These are phyloP conservation scores for Cordyceps javanica DNA, from an alignment of 2,329 filamentous ascomycete genomes.

Conservation along the genomic window DNA sequence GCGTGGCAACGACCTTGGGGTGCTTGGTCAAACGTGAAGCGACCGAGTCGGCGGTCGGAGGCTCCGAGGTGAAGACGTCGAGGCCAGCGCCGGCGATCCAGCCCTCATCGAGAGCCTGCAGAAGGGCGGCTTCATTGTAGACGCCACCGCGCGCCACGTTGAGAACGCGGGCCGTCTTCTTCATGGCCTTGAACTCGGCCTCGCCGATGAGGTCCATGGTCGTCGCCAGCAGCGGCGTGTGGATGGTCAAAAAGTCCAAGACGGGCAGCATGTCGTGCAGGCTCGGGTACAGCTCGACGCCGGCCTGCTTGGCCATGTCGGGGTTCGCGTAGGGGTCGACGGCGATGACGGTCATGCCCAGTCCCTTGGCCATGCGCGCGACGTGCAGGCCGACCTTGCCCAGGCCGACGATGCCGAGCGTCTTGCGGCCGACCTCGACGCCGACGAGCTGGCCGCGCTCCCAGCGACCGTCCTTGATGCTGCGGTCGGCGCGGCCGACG, in stretches of 20 bases:
- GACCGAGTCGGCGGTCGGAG: constrained; percentile 47
- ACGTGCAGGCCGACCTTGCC: constrained; percentile 82
- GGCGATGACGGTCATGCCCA: constrained; percentile 70
- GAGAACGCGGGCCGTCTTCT: constrained; percentile 63
- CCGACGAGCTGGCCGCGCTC: constrained; percentile 69
- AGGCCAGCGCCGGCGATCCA: constrained; percentile 71
- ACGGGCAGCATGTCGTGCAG: constrained; percentile 55
- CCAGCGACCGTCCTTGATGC: constrained; percentile 67
- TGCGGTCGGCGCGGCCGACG: constrained; percentile 62
- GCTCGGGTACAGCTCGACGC: constrained; percentile 54
- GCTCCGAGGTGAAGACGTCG: constrained; percentile 75
- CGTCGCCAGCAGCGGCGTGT: constrained; percentile 72
- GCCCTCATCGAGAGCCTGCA: constrained; percentile 62
- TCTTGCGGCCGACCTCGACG: constrained; percentile 72
- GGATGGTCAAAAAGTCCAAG: constrained; percentile 73
- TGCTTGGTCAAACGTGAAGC: constrained; percentile 61
- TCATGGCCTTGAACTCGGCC: constrained; percentile 64
- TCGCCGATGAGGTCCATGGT: constrained; percentile 68
- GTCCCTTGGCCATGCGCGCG: constrained; percentile 68
- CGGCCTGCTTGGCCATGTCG: constrained; percentile 62
- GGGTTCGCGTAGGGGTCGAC: constrained; percentile 73
- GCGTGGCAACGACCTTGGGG: constrained; percentile 68
- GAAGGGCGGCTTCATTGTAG: constrained; percentile 68
- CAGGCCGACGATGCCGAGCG: constrained; percentile 67
- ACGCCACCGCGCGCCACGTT: constrained; percentile 78